A percentile compares a stretch with the other conserved stretches of the same genome.
Conservation (phyloP, 352 stramenopile genomes). For the Phytophthora vignae region DNA sequence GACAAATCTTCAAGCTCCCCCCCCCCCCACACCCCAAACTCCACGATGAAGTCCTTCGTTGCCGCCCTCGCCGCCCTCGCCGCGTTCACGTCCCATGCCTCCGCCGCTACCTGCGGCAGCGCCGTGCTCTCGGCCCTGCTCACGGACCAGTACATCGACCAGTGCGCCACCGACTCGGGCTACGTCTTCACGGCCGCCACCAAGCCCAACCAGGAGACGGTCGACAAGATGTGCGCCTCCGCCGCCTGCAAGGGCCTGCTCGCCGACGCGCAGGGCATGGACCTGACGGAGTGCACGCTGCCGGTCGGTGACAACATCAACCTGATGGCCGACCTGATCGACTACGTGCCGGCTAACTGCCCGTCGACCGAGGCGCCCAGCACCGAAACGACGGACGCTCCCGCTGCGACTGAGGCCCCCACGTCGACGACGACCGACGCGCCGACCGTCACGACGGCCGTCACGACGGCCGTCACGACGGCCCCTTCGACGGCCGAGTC, state of each 20-base stretch:
- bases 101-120: constrained; percentile 24
- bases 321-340: constrained; percentile 35
- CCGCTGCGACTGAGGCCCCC: not conserved
- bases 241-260: constrained; percentile 39
- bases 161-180: constrained; percentile 39
- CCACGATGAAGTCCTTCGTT: constrained; percentile 45
- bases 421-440: not conserved
- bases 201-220: constrained; percentile 30
- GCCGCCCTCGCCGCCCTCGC: constrained; percentile 22
- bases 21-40: not conserved
- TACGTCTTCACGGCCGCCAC: constrained; percentile 39
- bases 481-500: constrained; percentile 1
- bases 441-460: no score
- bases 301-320: constrained; percentile 37
- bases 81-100: constrained; percentile 25
- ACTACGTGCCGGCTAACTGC: constrained; percentile 41
- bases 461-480: no score
- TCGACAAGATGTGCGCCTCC: constrained; percentile 37
- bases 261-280: constrained; percentile 22
- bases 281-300: constrained; percentile 41
- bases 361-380: constrained; percentile 20
- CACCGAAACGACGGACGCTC: constrained; percentile 6
- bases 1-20: constrained; percentile 42
- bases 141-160: constrained; percentile 34
- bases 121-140: constrained; percentile 27